These are phyloP conservation scores for Klebsormidium nitens DNA, from an alignment of 139 green algal genomes.

Conservation along the genomic window DNA sequence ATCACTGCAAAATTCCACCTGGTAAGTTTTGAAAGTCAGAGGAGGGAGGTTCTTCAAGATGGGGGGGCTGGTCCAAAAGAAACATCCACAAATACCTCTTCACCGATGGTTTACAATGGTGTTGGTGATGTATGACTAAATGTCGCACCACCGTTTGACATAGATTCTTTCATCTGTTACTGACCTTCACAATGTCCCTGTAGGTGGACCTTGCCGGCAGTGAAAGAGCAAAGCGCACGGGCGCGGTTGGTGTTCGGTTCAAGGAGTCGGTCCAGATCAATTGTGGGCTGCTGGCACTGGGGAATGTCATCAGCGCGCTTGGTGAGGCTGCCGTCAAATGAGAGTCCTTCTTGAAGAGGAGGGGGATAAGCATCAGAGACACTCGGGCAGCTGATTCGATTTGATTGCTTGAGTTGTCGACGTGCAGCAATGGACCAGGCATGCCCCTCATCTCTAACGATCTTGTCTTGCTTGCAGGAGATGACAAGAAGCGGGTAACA, in stretches of 20 bases:
- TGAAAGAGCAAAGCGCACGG: conserved; percentile 85
- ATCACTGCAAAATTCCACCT: conserved; percentile 78
- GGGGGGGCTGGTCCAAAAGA: neutral
- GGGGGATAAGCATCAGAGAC: neutral
- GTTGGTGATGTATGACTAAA: neutral
- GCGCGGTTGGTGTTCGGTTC: conserved; percentile 60
- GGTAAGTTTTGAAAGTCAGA: conserved; percentile 24
- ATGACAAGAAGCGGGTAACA: neutral
- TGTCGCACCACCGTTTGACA: neutral
- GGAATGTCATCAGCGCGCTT: conserved; percentile 79
- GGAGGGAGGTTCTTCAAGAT: neutral
- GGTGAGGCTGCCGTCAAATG: no score
- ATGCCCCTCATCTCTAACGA: no score
- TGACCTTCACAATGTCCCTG: neutral
- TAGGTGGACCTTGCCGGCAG: conserved; percentile 69
- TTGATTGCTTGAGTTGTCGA: no score
- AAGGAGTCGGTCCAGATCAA: conserved; percentile 84
- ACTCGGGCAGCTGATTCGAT: no score
- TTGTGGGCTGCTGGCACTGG: conserved; percentile 78
- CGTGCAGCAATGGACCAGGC: no score
- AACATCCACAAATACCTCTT: neutral
- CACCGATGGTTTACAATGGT: neutral
- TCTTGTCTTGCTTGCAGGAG: conserved; percentile 1
- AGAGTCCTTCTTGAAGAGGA: neutral
- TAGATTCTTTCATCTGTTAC: neutral